Conservation (phyloP, 306 rosid genomes). For the Clitoria ternatea region DNA sequence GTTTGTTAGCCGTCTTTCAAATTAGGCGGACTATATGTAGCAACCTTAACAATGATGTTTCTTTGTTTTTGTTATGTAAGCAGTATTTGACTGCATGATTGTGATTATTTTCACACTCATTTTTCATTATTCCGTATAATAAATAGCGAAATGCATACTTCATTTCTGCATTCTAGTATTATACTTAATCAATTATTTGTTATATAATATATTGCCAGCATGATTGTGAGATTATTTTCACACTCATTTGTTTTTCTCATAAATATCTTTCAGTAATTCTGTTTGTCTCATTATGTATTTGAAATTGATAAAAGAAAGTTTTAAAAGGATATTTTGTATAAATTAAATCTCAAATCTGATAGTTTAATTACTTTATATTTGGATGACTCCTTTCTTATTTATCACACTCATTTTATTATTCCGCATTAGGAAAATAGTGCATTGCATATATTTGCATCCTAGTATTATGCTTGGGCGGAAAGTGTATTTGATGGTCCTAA, state of each 20-base stretch:
- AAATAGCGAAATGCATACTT: background rate
- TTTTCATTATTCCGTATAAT: background rate
- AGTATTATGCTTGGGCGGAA: background rate
- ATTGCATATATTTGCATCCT: background rate
- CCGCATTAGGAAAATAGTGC: background rate
- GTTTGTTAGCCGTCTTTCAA: conserved; percentile 18
- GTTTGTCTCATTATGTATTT: too few species aligned
- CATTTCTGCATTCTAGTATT: background rate
- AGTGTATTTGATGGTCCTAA: background rate
- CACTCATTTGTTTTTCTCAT: too few species aligned
- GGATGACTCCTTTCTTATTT: too few species aligned
- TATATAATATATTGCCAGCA: too few species aligned
- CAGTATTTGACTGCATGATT: background rate
- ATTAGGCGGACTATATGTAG: conserved; percentile 2
- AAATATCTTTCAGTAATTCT: too few species aligned
- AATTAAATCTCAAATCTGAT: too few species aligned
- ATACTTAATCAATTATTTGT: too few species aligned
- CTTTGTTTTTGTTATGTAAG: background rate
- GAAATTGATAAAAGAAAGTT: too few species aligned
- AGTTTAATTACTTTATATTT: too few species aligned
- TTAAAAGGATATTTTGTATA: too few species aligned
- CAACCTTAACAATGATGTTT: conserved; percentile 2
- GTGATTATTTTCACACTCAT: background rate
- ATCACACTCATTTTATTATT: too few species aligned
- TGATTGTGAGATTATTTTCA: too few species aligned